phyloP scores from a whole-genome alignment of 2,329 filamentous ascomycete genomes.

The Polychaeton citri region DNA sequence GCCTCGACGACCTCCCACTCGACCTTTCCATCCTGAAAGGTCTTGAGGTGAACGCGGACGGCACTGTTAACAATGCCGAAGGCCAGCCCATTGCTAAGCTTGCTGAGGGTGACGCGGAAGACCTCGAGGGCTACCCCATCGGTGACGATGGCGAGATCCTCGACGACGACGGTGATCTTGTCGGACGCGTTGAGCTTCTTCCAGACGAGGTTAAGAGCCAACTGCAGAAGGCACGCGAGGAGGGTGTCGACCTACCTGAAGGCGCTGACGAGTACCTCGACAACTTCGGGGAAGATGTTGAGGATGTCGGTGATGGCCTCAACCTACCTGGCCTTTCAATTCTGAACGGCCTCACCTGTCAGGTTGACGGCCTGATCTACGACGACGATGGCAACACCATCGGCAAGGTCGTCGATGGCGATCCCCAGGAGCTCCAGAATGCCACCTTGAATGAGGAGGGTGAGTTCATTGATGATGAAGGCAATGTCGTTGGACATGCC shows the following conservation, averaged over 20 bases:
- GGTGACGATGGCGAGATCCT: conserved; percentile 43
- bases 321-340: conserved; percentile 33
- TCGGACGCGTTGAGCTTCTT: conserved; percentile 39
- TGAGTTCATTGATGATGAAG: conserved; percentile 41
- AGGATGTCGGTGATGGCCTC: conserved; percentile 13
- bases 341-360: conserved; percentile 34
- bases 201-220: conserved; percentile 32
- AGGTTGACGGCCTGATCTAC: conserved; percentile 34
- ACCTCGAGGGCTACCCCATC: conserved; percentile 38
- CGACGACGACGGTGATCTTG: conserved; percentile 41
- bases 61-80: conserved; percentile 37
- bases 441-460: conserved; percentile 39
- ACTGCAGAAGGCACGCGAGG: conserved; percentile 23
- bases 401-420: conserved; percentile 34
- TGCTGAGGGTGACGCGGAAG: conserved; percentile 39
- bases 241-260: conserved; percentile 23
- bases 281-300: conserved; percentile 16
- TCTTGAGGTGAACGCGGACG: conserved; percentile 41
- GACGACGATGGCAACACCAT: conserved; percentile 39
- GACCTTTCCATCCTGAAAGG: conserved; percentile 36
- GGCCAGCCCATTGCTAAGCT: conserved; percentile 37
- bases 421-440: conserved; percentile 35
- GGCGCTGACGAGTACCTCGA: conserved; percentile 21
- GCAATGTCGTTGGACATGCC: conserved; percentile 40
- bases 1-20: conserved; percentile 25